Percentiles rank a stretch among this genome's conserved stretches.
Evolutionary conservation across 148 eudicot species (phyloP).

Genomic region (Pouteria glomerata): DNA sequence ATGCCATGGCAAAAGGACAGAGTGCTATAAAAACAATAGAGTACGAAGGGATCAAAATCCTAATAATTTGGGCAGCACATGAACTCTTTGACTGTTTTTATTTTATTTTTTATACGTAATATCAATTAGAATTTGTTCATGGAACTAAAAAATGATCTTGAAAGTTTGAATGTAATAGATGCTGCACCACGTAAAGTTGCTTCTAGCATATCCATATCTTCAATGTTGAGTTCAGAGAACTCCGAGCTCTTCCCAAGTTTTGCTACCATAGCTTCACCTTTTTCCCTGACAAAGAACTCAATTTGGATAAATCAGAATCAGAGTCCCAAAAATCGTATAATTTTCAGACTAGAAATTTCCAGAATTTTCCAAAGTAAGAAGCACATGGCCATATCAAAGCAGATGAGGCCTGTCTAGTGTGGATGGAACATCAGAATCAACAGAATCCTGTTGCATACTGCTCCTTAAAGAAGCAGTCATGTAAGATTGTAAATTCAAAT

Average conservation of each 20-base stretch:
- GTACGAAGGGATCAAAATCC: not conserved
- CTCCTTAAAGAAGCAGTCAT: not conserved
- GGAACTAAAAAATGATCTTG: not conserved
- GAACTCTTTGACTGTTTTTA: not conserved
- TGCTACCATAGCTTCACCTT: slow-evolving; percentile 68
- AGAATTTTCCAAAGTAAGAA: not conserved
- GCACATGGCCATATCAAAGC: not conserved
- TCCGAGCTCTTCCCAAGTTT: slow-evolving; percentile 66
- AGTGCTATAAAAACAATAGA: not conserved
- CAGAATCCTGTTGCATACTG: not conserved
- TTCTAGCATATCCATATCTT: slow-evolving; percentile 47
- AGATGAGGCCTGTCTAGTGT: not conserved
- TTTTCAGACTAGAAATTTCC: not conserved
- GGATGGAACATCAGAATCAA: not conserved
- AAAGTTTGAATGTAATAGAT: not conserved
- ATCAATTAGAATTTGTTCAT: not conserved
- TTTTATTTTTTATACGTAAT: too few relatives aligned
- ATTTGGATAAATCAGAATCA: not conserved
- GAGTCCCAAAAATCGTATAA: not conserved
- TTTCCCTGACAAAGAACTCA: slow-evolving; percentile 50
- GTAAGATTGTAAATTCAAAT: too few relatives aligned
- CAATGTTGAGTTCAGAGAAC: slow-evolving; percentile 61
- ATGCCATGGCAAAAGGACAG: not conserved
- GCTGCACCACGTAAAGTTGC: slow-evolving; percentile 52
- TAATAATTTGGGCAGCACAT: not conserved